Evolutionary conservation across 176 grass and related monocot species (phyloP).

Genomic region (Avena atlantica): DNA sequence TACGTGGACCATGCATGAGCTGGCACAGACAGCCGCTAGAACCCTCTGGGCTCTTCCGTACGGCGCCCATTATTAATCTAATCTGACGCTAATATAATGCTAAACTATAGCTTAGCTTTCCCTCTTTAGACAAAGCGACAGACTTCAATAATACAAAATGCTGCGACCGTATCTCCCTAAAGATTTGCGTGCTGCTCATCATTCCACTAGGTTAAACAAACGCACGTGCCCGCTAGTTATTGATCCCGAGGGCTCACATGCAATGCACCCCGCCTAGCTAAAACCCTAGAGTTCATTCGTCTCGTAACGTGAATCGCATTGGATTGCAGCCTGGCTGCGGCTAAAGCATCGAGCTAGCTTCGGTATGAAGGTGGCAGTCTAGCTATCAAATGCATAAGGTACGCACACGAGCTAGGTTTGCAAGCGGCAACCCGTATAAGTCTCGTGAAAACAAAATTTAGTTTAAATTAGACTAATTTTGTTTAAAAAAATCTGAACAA

Average conservation of each 20-base stretch:
- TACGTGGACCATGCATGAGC: background rate
- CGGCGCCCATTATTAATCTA: background rate
- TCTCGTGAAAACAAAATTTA: too few species aligned
- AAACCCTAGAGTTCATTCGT: too few species aligned
- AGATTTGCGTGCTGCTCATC: conserved; percentile 12
- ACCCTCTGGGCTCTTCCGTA: conserved; percentile 30
- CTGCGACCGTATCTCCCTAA: background rate
- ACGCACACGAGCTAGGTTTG: too few species aligned
- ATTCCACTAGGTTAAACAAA: background rate
- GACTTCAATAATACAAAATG: background rate
- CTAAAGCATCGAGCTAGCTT: too few species aligned
- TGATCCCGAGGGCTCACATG: background rate
- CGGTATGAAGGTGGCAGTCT: too few species aligned
- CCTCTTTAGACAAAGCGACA: background rate
- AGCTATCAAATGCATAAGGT: too few species aligned
- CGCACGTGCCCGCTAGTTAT: background rate
- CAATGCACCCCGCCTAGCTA: background rate
- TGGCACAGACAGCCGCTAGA: conserved; percentile 3
- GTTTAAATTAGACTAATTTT: too few species aligned
- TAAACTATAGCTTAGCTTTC: background rate
- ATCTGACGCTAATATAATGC: background rate
- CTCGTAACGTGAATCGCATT: too few species aligned
- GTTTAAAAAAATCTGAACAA: too few species aligned
- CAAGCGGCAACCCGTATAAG: too few species aligned
- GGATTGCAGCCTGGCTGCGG: too few species aligned